phyloP scores from a whole-genome alignment of 257 asterid genomes.

The Solanum sitiens region DNA sequence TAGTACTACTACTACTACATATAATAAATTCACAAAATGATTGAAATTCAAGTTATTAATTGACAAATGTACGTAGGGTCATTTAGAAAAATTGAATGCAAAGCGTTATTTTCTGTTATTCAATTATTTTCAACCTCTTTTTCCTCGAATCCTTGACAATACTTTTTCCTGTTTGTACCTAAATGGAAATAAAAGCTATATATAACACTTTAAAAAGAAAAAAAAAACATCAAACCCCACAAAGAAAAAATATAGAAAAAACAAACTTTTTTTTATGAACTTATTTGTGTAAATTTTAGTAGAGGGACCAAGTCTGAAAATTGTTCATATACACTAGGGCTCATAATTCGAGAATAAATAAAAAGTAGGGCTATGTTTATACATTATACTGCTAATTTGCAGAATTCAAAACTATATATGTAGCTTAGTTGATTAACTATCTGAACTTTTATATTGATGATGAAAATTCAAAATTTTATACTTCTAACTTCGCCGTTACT shows the following conservation, averaged over 20 bases:
- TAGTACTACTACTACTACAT: neutral
- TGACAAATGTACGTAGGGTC: neutral
- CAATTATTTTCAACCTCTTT: neutral
- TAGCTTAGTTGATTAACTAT: neutral
- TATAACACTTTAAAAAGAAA: neutral
- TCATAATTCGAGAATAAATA: conserved; percentile 1
- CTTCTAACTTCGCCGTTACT: neutral
- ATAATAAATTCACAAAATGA: neutral
- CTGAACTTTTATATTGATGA: neutral
- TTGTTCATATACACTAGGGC: neutral
- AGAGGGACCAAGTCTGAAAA: neutral
- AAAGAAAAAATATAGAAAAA: neutral
- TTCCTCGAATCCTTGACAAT: neutral
- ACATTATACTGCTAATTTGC: neutral
- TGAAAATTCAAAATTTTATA: neutral
- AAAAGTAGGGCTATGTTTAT: neutral
- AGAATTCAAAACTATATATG: neutral
- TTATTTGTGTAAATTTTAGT: neutral
- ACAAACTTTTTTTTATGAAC: neutral
- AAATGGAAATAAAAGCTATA: neutral
- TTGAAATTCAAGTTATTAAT: neutral
- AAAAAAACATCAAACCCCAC: neutral
- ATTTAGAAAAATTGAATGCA: neutral
- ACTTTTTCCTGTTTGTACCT: neutral
- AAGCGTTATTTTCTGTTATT: neutral